Percentiles rank a stretch among this genome's conserved stretches.
phyloP scores from a whole-genome alignment of 2,329 filamentous ascomycete genomes.

The Coniella vitis region DNA sequence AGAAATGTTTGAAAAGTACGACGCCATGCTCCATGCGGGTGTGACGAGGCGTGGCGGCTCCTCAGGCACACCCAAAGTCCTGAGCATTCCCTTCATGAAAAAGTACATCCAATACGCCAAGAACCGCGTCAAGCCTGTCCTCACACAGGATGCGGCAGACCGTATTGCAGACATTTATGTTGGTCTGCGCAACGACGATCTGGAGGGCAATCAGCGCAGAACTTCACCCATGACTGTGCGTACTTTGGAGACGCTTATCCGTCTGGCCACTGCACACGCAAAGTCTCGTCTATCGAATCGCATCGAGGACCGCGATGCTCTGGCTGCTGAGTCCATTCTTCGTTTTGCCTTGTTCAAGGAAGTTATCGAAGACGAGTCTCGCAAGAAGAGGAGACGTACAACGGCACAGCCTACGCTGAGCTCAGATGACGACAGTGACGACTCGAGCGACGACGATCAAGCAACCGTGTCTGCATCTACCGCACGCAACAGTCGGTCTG shows the following conservation, averaged over 20 bases:
- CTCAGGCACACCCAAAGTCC: constrained; percentile 72
- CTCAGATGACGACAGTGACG: constrained; percentile 51
- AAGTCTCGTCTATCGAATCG: constrained; percentile 83
- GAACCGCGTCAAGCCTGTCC: constrained; percentile 76
- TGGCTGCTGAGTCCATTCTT: constrained; percentile 81
- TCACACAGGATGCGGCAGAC: constrained; percentile 87
- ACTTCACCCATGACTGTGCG: constrained; percentile 94
- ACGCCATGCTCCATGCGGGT: constrained; percentile 90
- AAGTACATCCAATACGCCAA: constrained; percentile 99
- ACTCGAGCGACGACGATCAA: constrained; percentile 44
- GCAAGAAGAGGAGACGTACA: constrained; percentile 70
- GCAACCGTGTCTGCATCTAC: constrained; percentile 35
- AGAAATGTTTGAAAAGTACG: constrained; percentile 93
- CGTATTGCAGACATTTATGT: constrained; percentile 90
- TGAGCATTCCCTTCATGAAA: constrained; percentile 97
- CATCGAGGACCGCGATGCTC: constrained; percentile 83
- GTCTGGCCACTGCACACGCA: constrained; percentile 90
- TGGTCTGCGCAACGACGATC: constrained; percentile 87
- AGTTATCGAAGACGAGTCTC: constrained; percentile 70
- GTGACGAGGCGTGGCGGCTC: constrained; percentile 73
- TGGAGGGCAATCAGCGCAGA: constrained; percentile 87
- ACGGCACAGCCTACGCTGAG: constrained; percentile 45
- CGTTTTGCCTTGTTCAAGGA: constrained; percentile 97
- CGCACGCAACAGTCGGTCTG: constrained; percentile 23
- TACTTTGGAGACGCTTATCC: constrained; percentile 96